phyloP scores from a whole-genome alignment of 495 filamentous ascomycete genomes.

The Lentithecium fluviatile region DNA sequence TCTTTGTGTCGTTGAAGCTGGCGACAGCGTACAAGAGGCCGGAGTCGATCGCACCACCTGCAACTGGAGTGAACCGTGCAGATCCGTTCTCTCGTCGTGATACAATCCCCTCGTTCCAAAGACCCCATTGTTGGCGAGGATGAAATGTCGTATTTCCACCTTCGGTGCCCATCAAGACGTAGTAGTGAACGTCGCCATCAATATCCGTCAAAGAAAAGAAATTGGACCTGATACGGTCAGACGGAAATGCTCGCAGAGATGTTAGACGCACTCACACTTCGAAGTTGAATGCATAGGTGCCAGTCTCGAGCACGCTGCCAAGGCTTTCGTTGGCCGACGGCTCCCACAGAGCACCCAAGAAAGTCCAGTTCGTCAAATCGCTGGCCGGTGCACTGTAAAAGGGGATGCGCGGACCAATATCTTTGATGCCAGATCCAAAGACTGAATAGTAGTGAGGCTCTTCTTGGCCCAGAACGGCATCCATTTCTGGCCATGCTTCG shows the following conservation, averaged over 20 bases:
- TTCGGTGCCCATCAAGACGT: slow-evolving; percentile 53
- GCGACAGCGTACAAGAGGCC: slow-evolving; percentile 47
- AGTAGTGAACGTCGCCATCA: slow-evolving; percentile 47
- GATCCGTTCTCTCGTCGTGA: slow-evolving; percentile 43
- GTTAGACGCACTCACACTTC: slow-evolving; percentile 44
- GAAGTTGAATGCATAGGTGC: slow-evolving; percentile 57
- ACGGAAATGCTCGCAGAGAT: not conserved
- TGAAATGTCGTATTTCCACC: slow-evolving; percentile 47
- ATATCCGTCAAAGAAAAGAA: slow-evolving; percentile 48
- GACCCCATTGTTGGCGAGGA: slow-evolving; percentile 40
- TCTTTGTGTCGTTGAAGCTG: slow-evolving; percentile 47
- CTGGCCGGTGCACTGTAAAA: slow-evolving; percentile 52
- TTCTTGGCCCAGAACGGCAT: slow-evolving; percentile 38
- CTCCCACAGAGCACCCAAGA: slow-evolving; percentile 50
- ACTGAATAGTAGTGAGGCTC: slow-evolving; percentile 51
- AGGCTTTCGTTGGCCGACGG: slow-evolving; percentile 45
- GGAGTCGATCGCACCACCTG: slow-evolving; percentile 47
- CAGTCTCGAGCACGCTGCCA: slow-evolving; percentile 45
- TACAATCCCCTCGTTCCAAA: slow-evolving; percentile 47
- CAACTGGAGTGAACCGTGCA: slow-evolving; percentile 40
- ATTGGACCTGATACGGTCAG: slow-evolving; percentile 35
- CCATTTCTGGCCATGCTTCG: slow-evolving; percentile 48
- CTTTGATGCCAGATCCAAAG: slow-evolving; percentile 54
- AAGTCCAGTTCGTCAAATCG: slow-evolving; percentile 54
- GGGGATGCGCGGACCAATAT: slow-evolving; percentile 50